A percentile compares a stretch with the other conserved stretches of the same genome.
Evolutionary conservation across 805 yeast species (phyloP).

Genomic region (Sugiyamaella lignohabitans): DNA sequence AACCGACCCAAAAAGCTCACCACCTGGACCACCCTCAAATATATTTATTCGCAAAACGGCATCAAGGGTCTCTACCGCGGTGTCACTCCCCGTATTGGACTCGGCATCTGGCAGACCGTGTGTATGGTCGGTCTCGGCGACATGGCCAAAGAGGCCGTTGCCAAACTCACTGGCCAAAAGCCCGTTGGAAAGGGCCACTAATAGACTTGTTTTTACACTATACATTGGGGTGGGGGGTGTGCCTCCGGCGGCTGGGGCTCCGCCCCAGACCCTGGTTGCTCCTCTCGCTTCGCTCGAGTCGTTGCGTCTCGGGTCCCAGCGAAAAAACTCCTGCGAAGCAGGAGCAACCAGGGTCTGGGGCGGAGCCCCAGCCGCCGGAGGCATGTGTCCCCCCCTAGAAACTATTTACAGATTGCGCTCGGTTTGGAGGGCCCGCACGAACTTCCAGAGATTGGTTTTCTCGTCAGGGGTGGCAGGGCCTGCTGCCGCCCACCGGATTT

Average conservation of each 20-base stretch:
- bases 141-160: slow-evolving; percentile 71
- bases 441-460: slow-evolving; percentile 53
- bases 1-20: slow-evolving; percentile 89
- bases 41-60: slow-evolving; percentile 79
- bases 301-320: too few species aligned
- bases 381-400: too few species aligned
- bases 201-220: slow-evolving; percentile 1
- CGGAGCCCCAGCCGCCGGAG: too few species aligned
- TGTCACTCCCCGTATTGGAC: slow-evolving; percentile 92
- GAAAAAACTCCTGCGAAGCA: too few species aligned
- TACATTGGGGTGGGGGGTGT: too few species aligned
- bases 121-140: slow-evolving; percentile 99
- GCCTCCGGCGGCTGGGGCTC: too few species aligned
- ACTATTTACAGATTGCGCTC: too few species aligned
- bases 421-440: slow-evolving; percentile 57
- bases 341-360: too few species aligned
- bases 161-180: slow-evolving; percentile 51
- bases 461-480: slow-evolving; percentile 76
- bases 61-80: slow-evolving; percentile 90
- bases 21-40: slow-evolving; percentile 68
- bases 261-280: too few species aligned
- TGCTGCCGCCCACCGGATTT: slow-evolving; percentile 86
- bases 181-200: slow-evolving; percentile 40
- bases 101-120: slow-evolving; percentile 97
- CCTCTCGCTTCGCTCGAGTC: too few species aligned